Evolutionary conservation across 2,329 filamentous ascomycete genomes (phyloP).

Genomic region (Zymoseptoria passerinii): DNA sequence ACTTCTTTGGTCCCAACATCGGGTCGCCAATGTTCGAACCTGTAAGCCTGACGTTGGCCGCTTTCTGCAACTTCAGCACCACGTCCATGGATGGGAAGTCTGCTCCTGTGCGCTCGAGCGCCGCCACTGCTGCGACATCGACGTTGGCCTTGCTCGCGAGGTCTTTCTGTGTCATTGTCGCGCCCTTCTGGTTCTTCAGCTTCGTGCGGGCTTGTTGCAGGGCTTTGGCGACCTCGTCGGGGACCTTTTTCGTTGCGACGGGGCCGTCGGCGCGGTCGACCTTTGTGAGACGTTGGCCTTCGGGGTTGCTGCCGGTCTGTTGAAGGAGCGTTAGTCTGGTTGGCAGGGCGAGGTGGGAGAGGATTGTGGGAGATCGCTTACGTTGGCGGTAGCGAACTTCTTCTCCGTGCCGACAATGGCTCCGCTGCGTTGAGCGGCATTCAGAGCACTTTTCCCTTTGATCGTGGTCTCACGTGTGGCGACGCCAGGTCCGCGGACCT

Average conservation of each 20-base stretch:
- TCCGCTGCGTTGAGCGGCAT: conserved; percentile 79
- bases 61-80: conserved; percentile 72
- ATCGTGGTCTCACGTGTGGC: conserved; percentile 76
- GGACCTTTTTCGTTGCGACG: conserved; percentile 90
- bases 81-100: conserved; percentile 80
- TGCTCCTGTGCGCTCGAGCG: conserved; percentile 73
- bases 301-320: conserved; percentile 36
- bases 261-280: conserved; percentile 97
- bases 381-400: conserved; percentile 76
- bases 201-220: conserved; percentile 73
- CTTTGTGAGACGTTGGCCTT: conserved; percentile 95
- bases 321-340: conserved; percentile 20
- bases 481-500: conserved; percentile 59
- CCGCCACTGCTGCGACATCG: conserved; percentile 67
- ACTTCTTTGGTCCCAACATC: conserved; percentile 69
- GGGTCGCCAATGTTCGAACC: conserved; percentile 61
- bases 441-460: conserved; percentile 73
- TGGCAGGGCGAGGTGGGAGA: neutral
- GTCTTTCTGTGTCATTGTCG: conserved; percentile 79
- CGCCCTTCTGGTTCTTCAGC: conserved; percentile 67
- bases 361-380: conserved; percentile 42
- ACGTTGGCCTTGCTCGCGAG: conserved; percentile 84
- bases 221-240: conserved; percentile 68
- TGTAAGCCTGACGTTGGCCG: conserved; percentile 32
- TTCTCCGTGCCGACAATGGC: conserved; percentile 78